Conservation (phyloP, 1,284 basidiomycete genomes). For the Caloboletus firmus region DNA sequence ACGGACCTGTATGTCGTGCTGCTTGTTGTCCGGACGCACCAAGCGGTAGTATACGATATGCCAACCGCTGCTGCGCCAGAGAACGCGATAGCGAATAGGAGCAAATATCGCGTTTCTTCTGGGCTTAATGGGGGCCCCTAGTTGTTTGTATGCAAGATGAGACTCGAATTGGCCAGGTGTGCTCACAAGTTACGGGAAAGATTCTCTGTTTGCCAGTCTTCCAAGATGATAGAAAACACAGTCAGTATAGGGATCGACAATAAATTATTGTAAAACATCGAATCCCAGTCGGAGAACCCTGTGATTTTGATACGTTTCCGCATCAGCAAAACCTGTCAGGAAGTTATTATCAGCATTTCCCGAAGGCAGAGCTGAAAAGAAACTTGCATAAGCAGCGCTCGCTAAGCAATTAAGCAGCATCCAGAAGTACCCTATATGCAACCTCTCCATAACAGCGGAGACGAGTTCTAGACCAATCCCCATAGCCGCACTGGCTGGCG, state of each 20-base stretch:
- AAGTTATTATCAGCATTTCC: slow-evolving; percentile 2
- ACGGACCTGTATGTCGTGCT: slow-evolving; percentile 93
- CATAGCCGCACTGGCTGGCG: slow-evolving; percentile 42
- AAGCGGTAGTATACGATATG: slow-evolving; percentile 98
- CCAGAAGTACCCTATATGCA: slow-evolving; percentile 93
- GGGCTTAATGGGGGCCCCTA: slow-evolving; percentile 56
- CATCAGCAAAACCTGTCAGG: slow-evolving; percentile 83
- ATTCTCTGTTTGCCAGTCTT: slow-evolving; percentile 88
- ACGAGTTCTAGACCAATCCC: slow-evolving; percentile 46
- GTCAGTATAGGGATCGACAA: slow-evolving; percentile 90
- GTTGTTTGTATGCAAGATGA: slow-evolving; percentile 6
- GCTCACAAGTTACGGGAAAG: slow-evolving; percentile 86
- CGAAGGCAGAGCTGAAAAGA: slow-evolving; percentile 4
- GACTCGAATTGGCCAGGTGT: background rate
- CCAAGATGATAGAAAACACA: slow-evolving; percentile 81
- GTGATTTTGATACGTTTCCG: slow-evolving; percentile 95
- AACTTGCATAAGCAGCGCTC: slow-evolving; percentile 88
- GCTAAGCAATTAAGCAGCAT: slow-evolving; percentile 92
- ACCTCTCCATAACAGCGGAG: slow-evolving; percentile 50
- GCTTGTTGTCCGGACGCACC: slow-evolving; percentile 95
- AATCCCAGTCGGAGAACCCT: slow-evolving; percentile 99
- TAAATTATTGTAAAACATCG: slow-evolving; percentile 99
- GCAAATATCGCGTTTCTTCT: slow-evolving; percentile 71
- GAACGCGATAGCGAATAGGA: slow-evolving; percentile 89
- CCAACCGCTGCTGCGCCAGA: slow-evolving; percentile 96